Percentiles rank a stretch among this genome's conserved stretches.
Evolutionary conservation across 768 basidiomycete species (phyloP).

Genomic region (Tulasnella sp.): DNA sequence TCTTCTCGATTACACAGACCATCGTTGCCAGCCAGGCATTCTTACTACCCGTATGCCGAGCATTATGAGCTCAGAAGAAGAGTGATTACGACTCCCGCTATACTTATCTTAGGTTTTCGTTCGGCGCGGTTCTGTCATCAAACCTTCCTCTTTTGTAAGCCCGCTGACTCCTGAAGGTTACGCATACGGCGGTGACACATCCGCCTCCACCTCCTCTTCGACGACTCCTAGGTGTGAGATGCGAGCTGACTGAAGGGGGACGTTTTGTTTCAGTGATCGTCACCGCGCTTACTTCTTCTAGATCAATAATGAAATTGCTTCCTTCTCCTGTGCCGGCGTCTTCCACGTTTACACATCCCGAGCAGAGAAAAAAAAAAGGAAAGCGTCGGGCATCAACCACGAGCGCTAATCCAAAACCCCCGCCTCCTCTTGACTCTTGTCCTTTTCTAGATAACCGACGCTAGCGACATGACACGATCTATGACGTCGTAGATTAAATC

Average conservation of each 20-base stretch:
- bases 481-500: no score
- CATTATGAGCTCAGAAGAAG: neutral
- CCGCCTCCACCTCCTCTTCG: slow-evolving; percentile 5
- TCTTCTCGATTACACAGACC: neutral
- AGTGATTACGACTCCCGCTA: neutral
- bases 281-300: neutral
- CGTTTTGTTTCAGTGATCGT: neutral
- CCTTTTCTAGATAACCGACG: no score
- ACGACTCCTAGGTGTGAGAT: neutral
- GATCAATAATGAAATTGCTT: neutral
- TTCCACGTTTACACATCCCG: no score
- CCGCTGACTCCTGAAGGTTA: neutral
- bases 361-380: no score
- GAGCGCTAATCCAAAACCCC: no score
- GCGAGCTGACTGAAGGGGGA: neutral
- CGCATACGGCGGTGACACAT: neutral
- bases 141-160: neutral
- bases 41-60: neutral
- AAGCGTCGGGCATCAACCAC: no score
- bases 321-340: slow-evolving; percentile 4
- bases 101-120: neutral
- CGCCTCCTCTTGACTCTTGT: no score
- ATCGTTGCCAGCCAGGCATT: neutral
- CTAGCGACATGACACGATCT: no score
- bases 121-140: neutral